These are phyloP conservation scores for Canavalia ensiformis DNA, from an alignment of 306 rosid species.

Conservation along the genomic window DNA sequence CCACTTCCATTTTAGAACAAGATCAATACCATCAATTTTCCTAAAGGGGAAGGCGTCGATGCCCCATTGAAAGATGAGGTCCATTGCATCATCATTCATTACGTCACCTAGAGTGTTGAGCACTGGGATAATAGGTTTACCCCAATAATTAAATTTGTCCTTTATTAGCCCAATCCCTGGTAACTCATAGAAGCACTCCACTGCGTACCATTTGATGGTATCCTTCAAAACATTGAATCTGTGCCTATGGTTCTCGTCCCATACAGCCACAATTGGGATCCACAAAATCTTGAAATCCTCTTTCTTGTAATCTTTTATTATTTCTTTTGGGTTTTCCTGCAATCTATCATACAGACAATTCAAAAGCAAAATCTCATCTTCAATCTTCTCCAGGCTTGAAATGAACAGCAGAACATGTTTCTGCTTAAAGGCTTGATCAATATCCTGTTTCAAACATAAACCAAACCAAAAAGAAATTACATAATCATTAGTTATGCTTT, in stretches of 20 bases:
- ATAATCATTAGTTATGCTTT: conserved; percentile 2
- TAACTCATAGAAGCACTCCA: conserved; percentile 33
- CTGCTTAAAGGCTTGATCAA: conserved; percentile 39
- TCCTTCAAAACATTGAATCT: conserved; percentile 21
- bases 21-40: conserved; percentile 47
- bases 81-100: conserved; percentile 50
- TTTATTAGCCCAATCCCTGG: conserved; percentile 37
- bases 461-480: not conserved
- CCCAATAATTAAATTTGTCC: conserved; percentile 40
- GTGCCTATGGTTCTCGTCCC: not conserved
- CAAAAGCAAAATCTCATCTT: conserved; percentile 53
- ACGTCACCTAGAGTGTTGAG: conserved; percentile 17
- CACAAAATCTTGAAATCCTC: conserved; percentile 53
- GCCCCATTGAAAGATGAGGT: conserved; percentile 55
- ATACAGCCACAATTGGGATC: conserved; percentile 38
- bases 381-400: conserved; percentile 45
- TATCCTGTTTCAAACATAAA: conserved; percentile 42
- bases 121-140: conserved; percentile 46
- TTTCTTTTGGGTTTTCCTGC: conserved; percentile 36
- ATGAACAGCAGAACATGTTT: conserved; percentile 49
- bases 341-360: conserved; percentile 48
- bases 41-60: conserved; percentile 53
- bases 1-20: conserved; percentile 53
- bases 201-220: conserved; percentile 44
- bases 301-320: conserved; percentile 42